Conservation (phyloP, 192 early-diverging fungal genomes). For the Coemansia sp. region DNA sequence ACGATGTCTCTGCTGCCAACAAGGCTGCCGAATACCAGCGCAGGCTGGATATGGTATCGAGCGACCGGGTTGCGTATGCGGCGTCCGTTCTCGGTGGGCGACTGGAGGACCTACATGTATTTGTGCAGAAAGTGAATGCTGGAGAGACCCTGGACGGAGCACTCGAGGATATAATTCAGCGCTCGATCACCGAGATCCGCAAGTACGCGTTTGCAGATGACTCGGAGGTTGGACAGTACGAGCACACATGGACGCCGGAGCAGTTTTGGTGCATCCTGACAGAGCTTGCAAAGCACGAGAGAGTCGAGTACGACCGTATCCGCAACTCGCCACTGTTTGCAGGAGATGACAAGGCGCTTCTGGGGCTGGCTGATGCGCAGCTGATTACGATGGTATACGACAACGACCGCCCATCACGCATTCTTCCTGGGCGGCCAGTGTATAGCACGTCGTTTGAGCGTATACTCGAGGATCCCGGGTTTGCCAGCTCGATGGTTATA, state of each 20-base stretch:
- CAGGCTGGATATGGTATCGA: conserved; percentile 20
- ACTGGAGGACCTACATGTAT: conserved; percentile 83
- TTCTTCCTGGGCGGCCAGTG: conserved; percentile 82
- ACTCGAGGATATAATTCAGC: conserved; percentile 78
- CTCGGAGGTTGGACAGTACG: conserved; percentile 29
- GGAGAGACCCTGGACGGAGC: conserved; percentile 64
- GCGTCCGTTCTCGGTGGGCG: conserved; percentile 85
- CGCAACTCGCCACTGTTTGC: conserved; percentile 81
- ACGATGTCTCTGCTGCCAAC: neutral
- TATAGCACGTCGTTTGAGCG: conserved; percentile 75
- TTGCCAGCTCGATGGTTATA: conserved; percentile 80
- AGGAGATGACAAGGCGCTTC: conserved; percentile 76
- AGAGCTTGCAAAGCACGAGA: conserved; percentile 60
- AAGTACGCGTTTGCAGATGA: conserved; percentile 81
- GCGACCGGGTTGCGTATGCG: conserved; percentile 36
- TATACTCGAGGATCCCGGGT: conserved; percentile 69
- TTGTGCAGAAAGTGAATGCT: conserved; percentile 85
- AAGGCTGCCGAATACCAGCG: conserved; percentile 14
- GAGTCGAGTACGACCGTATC: conserved; percentile 81
- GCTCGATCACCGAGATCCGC: conserved; percentile 81
- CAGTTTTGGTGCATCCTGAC: conserved; percentile 92
- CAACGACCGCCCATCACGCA: conserved; percentile 78
- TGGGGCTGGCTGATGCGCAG: conserved; percentile 87
- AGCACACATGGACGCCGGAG: conserved; percentile 73
- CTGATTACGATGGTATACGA: conserved; percentile 78